Evolutionary conservation across 2,329 filamentous ascomycete genomes (phyloP).

Genomic region (Aspergillus proliferans): DNA sequence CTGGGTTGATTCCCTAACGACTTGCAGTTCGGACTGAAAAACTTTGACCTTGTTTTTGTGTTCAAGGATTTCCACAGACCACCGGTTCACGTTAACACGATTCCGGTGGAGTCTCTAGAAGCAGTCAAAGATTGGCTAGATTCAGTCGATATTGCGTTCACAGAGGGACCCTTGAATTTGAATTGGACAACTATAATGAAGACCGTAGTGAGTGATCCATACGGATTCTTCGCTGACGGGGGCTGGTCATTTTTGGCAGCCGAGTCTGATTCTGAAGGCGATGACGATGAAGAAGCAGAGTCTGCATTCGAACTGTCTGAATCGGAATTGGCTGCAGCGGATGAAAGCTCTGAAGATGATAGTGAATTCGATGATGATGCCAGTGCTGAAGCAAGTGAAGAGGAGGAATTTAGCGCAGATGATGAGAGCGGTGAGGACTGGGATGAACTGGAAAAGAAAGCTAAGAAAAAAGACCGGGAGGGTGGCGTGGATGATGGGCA

Average conservation of each 20-base stretch:
- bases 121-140: slow-evolving; percentile 97
- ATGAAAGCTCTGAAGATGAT: slow-evolving; percentile 79
- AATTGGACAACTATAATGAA: slow-evolving; percentile 99
- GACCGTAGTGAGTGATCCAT: slow-evolving; percentile 87
- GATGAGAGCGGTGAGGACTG: slow-evolving; percentile 83
- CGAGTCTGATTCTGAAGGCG: slow-evolving; percentile 79
- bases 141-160: slow-evolving; percentile 88
- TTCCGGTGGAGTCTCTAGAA: slow-evolving; percentile 89
- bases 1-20: slow-evolving; percentile 16
- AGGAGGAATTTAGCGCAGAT: slow-evolving; percentile 54
- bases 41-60: slow-evolving; percentile 96
- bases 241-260: slow-evolving; percentile 89
- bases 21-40: slow-evolving; percentile 83
- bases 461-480: slow-evolving; percentile 57
- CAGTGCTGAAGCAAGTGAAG: slow-evolving; percentile 64
- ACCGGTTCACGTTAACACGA: slow-evolving; percentile 94
- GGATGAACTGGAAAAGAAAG: slow-evolving; percentile 92
- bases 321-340: slow-evolving; percentile 64
- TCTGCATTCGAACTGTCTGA: slow-evolving; percentile 88
- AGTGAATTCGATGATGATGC: slow-evolving; percentile 93
- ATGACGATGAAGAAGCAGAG: slow-evolving; percentile 74
- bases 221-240: slow-evolving; percentile 90
- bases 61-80: slow-evolving; percentile 95
- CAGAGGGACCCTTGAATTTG: slow-evolving; percentile 89
- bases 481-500: slow-evolving; percentile 48